phyloP scores from a whole-genome alignment of 805 yeast genomes.

The Saccharomycopsis schoenii region DNA sequence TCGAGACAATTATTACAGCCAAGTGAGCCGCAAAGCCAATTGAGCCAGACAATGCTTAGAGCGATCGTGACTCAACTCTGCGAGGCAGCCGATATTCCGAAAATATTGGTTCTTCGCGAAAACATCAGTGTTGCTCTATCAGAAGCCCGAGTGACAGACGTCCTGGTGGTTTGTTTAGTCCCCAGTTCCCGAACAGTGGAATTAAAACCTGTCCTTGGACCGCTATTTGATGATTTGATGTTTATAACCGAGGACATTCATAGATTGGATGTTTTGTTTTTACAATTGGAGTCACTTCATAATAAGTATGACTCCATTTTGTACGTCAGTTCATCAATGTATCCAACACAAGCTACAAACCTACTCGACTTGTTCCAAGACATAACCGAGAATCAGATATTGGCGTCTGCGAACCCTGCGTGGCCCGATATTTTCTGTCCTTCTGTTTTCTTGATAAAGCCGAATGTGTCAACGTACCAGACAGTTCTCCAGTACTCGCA shows the following conservation, averaged over 20 bases:
- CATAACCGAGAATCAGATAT: conserved; percentile 5
- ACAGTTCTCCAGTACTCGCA: conserved; percentile 27
- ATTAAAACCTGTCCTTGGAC: background rate
- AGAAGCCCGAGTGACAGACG: background rate
- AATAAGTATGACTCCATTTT: background rate
- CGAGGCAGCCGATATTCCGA: background rate
- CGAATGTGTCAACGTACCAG: conserved; percentile 34
- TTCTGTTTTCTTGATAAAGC: conserved; percentile 59
- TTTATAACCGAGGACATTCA: background rate
- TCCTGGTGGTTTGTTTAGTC: background rate
- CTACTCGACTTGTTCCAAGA: background rate
- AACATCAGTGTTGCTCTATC: background rate
- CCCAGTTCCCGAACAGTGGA: background rate
- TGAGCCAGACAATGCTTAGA: background rate
- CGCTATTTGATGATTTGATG: background rate
- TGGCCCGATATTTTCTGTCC: conserved; percentile 89
- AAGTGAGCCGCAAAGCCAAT: no score
- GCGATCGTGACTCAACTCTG: background rate
- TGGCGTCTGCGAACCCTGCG: conserved; percentile 73
- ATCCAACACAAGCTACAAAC: background rate
- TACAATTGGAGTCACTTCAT: background rate
- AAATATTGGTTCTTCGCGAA: background rate
- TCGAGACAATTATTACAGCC: no score
- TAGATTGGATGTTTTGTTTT: background rate
- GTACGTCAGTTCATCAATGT: background rate